Evolutionary conservation across 352 stramenopile species (phyloP).

Genomic region (Pythium biforme): DNA sequence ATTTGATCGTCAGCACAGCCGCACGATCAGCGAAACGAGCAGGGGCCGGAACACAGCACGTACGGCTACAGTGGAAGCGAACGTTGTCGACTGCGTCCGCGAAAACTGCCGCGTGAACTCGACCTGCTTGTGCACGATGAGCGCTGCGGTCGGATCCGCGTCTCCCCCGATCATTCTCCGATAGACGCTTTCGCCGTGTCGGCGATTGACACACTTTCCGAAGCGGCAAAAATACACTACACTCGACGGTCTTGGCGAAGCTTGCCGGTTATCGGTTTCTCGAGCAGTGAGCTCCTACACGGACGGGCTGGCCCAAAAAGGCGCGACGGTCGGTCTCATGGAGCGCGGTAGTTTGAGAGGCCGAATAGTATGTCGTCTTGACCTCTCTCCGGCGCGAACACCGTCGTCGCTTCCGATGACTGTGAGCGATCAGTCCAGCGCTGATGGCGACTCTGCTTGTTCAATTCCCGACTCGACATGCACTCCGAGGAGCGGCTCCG

Average conservation of each 20-base stretch:
- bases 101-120: constrained; percentile 28
- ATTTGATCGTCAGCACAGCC: not conserved
- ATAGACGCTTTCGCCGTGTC: not conserved
- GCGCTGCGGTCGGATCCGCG: constrained; percentile 18
- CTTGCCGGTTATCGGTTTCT: not conserved
- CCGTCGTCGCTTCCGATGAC: not conserved
- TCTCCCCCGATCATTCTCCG: not conserved
- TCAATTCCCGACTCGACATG: not conserved
- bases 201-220: not conserved
- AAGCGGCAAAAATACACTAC: constrained; percentile 10
- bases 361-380: not conserved
- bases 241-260: not conserved
- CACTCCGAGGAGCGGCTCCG: not conserved
- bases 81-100: constrained; percentile 18
- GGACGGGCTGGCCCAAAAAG: not conserved
- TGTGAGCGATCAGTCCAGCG: not conserved
- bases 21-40: too few relatives aligned
- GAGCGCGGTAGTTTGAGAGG: not conserved
- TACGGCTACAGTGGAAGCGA: constrained; percentile 26
- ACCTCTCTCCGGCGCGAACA: not conserved
- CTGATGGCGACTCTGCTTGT: not conserved
- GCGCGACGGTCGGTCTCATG: not conserved
- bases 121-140: constrained; percentile 30
- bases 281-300: not conserved
- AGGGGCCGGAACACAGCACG: not conserved